These are phyloP conservation scores for Hymenoscyphus salicellus DNA, from an alignment of 2,329 filamentous ascomycete species.

Conservation along the genomic window DNA sequence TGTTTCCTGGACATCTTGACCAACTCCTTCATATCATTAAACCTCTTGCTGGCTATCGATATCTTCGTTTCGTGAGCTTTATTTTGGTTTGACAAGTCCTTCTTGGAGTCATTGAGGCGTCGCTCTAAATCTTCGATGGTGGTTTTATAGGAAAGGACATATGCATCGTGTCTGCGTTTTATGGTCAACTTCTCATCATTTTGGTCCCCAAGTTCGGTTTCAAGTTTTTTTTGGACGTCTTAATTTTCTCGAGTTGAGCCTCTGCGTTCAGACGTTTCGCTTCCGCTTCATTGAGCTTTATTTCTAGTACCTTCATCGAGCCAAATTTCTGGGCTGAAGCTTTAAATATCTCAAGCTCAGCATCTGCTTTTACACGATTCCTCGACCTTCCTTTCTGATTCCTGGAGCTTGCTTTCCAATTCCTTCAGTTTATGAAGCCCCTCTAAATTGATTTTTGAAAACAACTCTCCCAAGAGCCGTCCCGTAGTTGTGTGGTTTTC, in stretches of 20 bases:
- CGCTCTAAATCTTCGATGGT: neutral
- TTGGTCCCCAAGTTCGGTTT: neutral
- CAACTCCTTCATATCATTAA: neutral
- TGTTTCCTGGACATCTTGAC: neutral
- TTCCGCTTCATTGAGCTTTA: neutral
- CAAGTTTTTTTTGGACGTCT: neutral
- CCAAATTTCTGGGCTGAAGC: too few relatives aligned
- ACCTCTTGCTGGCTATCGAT: neutral
- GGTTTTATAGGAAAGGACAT: neutral
- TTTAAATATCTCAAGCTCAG: too few relatives aligned
- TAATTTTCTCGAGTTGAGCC: neutral
- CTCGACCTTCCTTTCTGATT: too few relatives aligned
- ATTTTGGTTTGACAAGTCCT: neutral
- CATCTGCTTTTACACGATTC: too few relatives aligned
- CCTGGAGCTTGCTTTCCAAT: too few relatives aligned
- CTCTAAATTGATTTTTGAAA: neutral
- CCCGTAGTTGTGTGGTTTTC: neutral
- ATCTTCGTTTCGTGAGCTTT: neutral
- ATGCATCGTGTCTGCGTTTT: neutral
- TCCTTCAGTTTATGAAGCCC: too few relatives aligned
- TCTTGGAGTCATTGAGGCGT: neutral
- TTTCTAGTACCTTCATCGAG: neutral
- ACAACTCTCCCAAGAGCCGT: neutral
- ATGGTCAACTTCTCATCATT: neutral
- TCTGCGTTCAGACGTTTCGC: neutral